These are phyloP conservation scores for Candida boidinii DNA, from an alignment of 805 yeast species.

Conservation along the genomic window DNA sequence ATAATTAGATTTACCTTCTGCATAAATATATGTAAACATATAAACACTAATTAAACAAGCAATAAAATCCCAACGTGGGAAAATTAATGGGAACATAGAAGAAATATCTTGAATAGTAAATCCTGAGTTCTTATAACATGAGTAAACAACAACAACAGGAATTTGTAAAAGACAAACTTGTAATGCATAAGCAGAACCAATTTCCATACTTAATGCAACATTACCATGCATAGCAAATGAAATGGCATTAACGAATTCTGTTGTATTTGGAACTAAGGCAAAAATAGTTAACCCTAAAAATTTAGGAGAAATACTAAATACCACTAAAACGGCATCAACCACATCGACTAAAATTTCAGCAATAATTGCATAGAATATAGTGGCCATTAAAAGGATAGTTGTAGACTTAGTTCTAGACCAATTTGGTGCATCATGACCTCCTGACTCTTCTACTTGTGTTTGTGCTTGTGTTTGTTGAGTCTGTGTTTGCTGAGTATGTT, in stretches of 20 bases:
- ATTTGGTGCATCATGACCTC: conserved; percentile 94
- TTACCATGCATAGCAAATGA: conserved; percentile 95
- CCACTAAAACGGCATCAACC: conserved; percentile 76
- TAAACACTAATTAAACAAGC: conserved; percentile 81
- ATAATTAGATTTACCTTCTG: conserved; percentile 94
- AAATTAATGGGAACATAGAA: conserved; percentile 67
- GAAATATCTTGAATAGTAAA: conserved; percentile 23
- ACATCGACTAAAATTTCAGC: conserved; percentile 92
- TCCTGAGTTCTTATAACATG: conserved; percentile 40
- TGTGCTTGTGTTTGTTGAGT: not conserved
- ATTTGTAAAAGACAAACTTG: conserved; percentile 93
- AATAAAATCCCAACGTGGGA: conserved; percentile 93
- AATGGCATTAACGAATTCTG: conserved; percentile 94
- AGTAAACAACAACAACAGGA: conserved; percentile 78
- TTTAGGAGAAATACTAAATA: conserved; percentile 81
- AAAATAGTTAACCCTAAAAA: conserved; percentile 89
- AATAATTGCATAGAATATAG: conserved; percentile 80
- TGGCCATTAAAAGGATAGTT: conserved; percentile 73
- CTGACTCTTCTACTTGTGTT: conserved; percentile 23
- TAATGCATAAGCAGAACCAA: conserved; percentile 94
- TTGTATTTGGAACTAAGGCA: conserved; percentile 94
- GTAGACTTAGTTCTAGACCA: conserved; percentile 88
- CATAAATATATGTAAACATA: conserved; percentile 85
- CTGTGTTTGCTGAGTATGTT: not conserved
- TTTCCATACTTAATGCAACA: conserved; percentile 94